Evolutionary conservation across 2,329 filamentous ascomycete genomes (phyloP).

Genomic region (Phyllosticta citribraziliensis): DNA sequence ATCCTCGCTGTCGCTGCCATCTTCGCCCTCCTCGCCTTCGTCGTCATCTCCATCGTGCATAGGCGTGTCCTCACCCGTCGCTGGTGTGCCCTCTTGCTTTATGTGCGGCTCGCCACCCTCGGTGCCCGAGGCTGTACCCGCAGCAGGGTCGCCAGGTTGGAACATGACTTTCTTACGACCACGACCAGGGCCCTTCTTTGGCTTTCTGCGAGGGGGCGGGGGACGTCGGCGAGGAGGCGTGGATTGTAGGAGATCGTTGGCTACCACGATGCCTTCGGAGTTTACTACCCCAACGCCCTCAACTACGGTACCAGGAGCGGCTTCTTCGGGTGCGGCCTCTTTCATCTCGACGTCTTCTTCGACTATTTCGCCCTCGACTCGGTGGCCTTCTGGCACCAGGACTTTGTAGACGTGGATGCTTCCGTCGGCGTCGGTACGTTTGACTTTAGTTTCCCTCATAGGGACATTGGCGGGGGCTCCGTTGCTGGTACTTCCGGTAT

Average conservation of each 20-base stretch:
- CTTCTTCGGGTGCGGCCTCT: conserved; percentile 29
- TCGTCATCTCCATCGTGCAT: conserved; percentile 37
- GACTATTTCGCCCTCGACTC: conserved; percentile 72
- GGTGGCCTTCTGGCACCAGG: conserved; percentile 68
- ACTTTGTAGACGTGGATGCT: conserved; percentile 79
- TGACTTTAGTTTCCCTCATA: conserved; percentile 72
- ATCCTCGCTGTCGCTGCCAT: conserved; percentile 36
- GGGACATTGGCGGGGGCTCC: conserved; percentile 11
- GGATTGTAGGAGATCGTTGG: conserved; percentile 34
- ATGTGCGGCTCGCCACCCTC: conserved; percentile 18
- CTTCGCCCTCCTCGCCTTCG: conserved; percentile 40
- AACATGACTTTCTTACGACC: conserved; percentile 67
- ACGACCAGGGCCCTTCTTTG: conserved; percentile 63
- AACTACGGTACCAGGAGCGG: conserved; percentile 46
- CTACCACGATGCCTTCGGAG: conserved; percentile 49
- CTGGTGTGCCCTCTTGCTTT: conserved; percentile 32
- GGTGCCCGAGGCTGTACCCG: conserved; percentile 25
- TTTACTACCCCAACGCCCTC: conserved; percentile 52
- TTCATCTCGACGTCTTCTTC: conserved; percentile 40
- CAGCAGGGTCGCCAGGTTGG: conserved; percentile 35
- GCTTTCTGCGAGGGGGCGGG: conserved; percentile 70
- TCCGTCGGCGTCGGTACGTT: conserved; percentile 63
- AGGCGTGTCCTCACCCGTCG: conserved; percentile 28
- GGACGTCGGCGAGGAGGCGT: conserved; percentile 53
- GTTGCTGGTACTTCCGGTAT: conserved; percentile 9